Evolutionary conservation across 148 eudicot genomes (phyloP), one percentile per base, ranked within the genome.

Genomic region (Linanthus parryae): DNA sequence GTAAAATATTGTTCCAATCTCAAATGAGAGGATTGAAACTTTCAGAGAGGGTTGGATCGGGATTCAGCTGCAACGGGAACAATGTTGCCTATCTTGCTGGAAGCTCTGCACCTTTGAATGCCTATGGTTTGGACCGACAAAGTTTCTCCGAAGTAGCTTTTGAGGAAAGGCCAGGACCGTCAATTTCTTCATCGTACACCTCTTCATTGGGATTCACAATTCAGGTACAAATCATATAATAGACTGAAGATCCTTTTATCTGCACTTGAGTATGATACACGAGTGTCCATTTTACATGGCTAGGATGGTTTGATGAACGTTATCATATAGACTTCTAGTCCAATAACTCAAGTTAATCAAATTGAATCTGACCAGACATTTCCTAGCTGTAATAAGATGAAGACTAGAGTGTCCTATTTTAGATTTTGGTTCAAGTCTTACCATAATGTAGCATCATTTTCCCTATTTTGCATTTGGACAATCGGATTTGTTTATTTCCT

Each of bases 171-270:
- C 75, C 75, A 2, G 75, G 75, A 37, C 70, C 75, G 11, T 43
- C 75, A 30, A 70, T 70, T 64, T 64, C 75, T 33, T 70, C 70
- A 13, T 70, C 75, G 2, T 70, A 59, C 42, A 65, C 66, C 38
- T 64, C 70, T 46, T 70, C 75, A 9, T 42, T 25, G 49, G 75
- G 75, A 46, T 64, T 70, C 35, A 54, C 75, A 33, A 60, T 70
- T 64, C 75, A 70, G 66, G 63, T 62, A 12, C 10, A 46, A 13
- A 4, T 41, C 42, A 18, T n/a, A n/a, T n/a, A n/a, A n/a, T n/a
- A n/a, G n/a, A n/a, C n/a, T n/a, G n/a, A n/a, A n/a, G n/a, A n/a
- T n/a, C n/a, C 5, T 30, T 19, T 11, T 47, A 34, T 47, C 38
- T 1, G 15, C 24, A 47, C 11, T 47, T 13, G 13, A 3, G 25